Evolutionary conservation across 768 basidiomycete genomes (phyloP).

Genomic region (Auricularia sp.): DNA sequence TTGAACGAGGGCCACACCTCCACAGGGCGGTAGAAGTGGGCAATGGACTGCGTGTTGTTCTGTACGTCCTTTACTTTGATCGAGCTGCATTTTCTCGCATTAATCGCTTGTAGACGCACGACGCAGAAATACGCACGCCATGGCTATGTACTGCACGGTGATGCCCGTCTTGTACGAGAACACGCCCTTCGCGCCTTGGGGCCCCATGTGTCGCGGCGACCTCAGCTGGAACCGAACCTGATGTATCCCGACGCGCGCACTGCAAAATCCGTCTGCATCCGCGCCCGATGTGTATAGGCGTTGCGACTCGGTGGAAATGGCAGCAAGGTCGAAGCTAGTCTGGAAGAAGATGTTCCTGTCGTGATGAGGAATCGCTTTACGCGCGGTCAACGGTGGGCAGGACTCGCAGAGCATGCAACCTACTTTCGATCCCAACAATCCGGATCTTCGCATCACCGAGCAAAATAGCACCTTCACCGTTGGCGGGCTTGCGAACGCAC

Average conservation of each 20-base stretch:
- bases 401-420: slow-evolving; percentile 3
- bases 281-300: slow-evolving; percentile 34
- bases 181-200: slow-evolving; percentile 52
- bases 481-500: slow-evolving; percentile 45
- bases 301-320: slow-evolving; percentile 36
- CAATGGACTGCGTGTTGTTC: slow-evolving; percentile 56
- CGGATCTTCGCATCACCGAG: slow-evolving; percentile 70
- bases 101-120: slow-evolving; percentile 2
- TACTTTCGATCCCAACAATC: slow-evolving; percentile 76
- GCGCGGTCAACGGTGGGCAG: slow-evolving; percentile 4
- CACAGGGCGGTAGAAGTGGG: slow-evolving; percentile 83
- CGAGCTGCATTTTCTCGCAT: slow-evolving; percentile 34
- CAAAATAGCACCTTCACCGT: slow-evolving; percentile 45
- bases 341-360: slow-evolving; percentile 79
- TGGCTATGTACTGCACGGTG: slow-evolving; percentile 66
- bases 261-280: slow-evolving; percentile 54
- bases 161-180: slow-evolving; percentile 48
- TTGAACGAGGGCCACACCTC: slow-evolving; percentile 71
- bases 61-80: slow-evolving; percentile 62
- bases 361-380: slow-evolving; percentile 32
- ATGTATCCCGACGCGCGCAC: slow-evolving; percentile 58
- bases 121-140: slow-evolving; percentile 44
- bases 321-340: slow-evolving; percentile 45
- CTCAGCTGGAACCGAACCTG: slow-evolving; percentile 62
- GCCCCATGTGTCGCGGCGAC: slow-evolving; percentile 45